Percentiles rank a stretch among this genome's conserved stretches.
Conservation (phyloP, 148 eudicot species). For the Rhododendron simsii region DNA sequence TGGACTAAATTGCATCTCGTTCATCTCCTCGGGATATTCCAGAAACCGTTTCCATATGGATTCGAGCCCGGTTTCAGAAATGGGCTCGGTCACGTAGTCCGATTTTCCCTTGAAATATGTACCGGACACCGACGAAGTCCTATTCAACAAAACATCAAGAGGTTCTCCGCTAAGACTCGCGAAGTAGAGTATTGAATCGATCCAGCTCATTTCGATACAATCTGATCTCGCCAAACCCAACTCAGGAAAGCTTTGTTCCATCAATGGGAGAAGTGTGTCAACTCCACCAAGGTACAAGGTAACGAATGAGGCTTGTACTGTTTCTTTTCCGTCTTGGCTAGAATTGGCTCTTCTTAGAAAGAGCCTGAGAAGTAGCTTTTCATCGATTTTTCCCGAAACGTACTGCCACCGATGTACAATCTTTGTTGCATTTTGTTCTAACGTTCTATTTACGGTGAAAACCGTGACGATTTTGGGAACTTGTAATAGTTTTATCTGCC, state of each 20-base stretch:
- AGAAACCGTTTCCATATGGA: not conserved
- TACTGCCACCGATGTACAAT: not conserved
- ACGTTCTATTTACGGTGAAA: conserved; percentile 1
- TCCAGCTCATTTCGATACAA: not conserved
- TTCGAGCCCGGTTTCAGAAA: not conserved
- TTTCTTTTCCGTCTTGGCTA: not conserved
- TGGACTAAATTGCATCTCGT: not conserved
- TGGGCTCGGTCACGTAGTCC: too few relatives aligned
- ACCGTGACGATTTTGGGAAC: conserved; percentile 5
- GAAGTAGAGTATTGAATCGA: conserved; percentile 3
- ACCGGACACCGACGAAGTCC: not conserved
- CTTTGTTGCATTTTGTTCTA: not conserved
- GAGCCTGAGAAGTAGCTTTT: not conserved
- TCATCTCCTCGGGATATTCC: not conserved
- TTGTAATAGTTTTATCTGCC: not conserved
- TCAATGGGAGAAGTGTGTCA: not conserved
- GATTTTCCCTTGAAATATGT: not conserved
- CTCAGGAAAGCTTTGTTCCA: conserved; percentile 8
- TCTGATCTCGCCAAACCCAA: conserved; percentile 12
- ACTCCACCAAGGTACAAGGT: conserved; percentile 2
- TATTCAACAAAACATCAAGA: not conserved
- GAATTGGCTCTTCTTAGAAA: not conserved
- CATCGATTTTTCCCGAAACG: not conserved
- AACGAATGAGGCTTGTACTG: not conserved
- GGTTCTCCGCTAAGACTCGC: not conserved